Evolutionary conservation across 179 eudicot species (phyloP).

Genomic region (Beta corolliflora): DNA sequence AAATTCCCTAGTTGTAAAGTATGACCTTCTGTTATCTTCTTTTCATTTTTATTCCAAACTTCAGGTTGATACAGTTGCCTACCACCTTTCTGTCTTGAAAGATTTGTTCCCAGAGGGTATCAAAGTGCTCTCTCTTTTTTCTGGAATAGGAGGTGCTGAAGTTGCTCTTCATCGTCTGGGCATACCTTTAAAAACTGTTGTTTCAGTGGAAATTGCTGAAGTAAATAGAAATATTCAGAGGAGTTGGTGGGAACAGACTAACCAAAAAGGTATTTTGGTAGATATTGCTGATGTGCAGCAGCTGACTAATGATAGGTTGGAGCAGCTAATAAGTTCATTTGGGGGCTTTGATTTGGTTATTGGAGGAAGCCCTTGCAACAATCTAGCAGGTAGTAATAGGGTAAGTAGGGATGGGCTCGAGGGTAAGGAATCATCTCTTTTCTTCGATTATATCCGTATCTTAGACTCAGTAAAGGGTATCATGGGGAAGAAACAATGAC

Average conservation of each 20-base stretch:
- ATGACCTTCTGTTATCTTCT: not conserved
- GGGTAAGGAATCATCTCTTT: slow-evolving; percentile 47
- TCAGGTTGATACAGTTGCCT: slow-evolving; percentile 90
- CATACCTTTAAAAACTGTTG: slow-evolving; percentile 55
- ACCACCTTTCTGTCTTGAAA: slow-evolving; percentile 74
- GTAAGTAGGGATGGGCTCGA: slow-evolving; percentile 47
- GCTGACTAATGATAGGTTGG: slow-evolving; percentile 30
- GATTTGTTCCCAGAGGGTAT: slow-evolving; percentile 61
- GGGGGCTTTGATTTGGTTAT: slow-evolving; percentile 45
- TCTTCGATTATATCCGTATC: slow-evolving; percentile 41
- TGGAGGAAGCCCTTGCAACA: slow-evolving; percentile 56
- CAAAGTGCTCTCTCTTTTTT: slow-evolving; percentile 68
- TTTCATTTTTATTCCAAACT: not conserved
- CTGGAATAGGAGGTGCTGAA: slow-evolving; percentile 90
- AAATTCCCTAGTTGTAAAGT: not conserved
- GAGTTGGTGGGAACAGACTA: slow-evolving; percentile 40
- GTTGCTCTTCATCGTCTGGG: slow-evolving; percentile 84
- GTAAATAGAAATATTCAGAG: slow-evolving; percentile 30
- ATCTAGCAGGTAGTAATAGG: slow-evolving; percentile 48
- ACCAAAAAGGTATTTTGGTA: slow-evolving; percentile 35
- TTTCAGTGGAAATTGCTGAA: slow-evolving; percentile 60
- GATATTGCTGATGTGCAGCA: slow-evolving; percentile 37
- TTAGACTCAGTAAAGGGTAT: slow-evolving; percentile 21
- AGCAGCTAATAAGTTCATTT: slow-evolving; percentile 21
- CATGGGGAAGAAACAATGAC: slow-evolving; percentile 15